Conservation (phyloP, 148 eudicot genomes). For the Oxyria digyna region DNA sequence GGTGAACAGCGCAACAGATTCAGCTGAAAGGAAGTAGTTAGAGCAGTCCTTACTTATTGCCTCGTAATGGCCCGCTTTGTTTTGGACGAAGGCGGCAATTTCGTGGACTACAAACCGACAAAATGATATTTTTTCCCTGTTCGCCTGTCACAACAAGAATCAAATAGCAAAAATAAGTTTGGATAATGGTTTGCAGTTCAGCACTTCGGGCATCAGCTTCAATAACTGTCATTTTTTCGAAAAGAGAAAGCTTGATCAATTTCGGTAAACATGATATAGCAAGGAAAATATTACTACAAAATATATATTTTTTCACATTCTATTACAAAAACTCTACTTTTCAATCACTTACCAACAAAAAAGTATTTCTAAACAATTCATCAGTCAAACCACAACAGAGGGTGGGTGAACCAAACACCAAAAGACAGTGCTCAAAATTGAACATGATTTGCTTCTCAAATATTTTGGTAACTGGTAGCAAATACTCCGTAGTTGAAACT, state of each 20-base stretch:
- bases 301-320: too few species aligned
- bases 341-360: too few species aligned
- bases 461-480: neutral
- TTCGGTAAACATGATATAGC: too few species aligned
- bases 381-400: too few species aligned
- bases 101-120: constrained; percentile 75
- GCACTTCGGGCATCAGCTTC: neutral
- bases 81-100: constrained; percentile 87
- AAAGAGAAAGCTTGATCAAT: too few species aligned
- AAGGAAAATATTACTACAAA: too few species aligned
- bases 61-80: constrained; percentile 69
- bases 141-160: constrained; percentile 38
- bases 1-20: constrained; percentile 80
- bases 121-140: constrained; percentile 85
- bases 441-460: neutral
- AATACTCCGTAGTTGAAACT: neutral
- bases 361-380: too few species aligned
- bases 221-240: too few species aligned
- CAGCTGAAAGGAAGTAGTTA: constrained; percentile 71
- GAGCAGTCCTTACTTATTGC: constrained; percentile 75
- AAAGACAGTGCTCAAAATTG: neutral
- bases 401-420: neutral
- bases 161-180: neutral
- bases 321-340: too few species aligned
- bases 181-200: neutral